Conservation (phyloP, 371 early-diverging fungal species). For the Actinomortierella wolfii region DNA sequence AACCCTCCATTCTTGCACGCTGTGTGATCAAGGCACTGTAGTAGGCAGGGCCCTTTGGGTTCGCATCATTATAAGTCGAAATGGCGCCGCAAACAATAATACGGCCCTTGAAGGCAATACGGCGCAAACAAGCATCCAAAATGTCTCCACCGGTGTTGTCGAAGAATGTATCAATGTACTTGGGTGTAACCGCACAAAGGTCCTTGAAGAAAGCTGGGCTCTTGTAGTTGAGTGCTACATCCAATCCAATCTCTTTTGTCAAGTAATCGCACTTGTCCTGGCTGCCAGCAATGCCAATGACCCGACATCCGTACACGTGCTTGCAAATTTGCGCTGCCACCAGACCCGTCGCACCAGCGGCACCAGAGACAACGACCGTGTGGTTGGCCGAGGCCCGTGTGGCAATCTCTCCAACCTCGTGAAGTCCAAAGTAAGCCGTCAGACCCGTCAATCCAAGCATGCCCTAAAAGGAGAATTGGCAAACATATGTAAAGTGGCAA, state of each 20-base stretch:
- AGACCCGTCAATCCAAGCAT: constrained; percentile 64
- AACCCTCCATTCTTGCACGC: constrained; percentile 68
- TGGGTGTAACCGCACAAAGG: constrained; percentile 57
- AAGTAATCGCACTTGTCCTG: constrained; percentile 74
- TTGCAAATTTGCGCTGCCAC: constrained; percentile 76
- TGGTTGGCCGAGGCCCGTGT: constrained; percentile 56
- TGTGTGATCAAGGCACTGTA: constrained; percentile 49
- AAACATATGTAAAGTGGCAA: background rate
- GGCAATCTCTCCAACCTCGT: constrained; percentile 48
- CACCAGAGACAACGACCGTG: constrained; percentile 67
- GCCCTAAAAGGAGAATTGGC: constrained; percentile 9
- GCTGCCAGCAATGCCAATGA: constrained; percentile 73
- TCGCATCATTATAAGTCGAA: constrained; percentile 68
- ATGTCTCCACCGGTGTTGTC: constrained; percentile 80
- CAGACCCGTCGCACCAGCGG: constrained; percentile 61
- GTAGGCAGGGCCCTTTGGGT: constrained; percentile 47
- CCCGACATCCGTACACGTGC: constrained; percentile 58
- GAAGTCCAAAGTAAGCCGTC: constrained; percentile 71
- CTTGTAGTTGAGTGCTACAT: constrained; percentile 77
- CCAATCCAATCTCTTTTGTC: constrained; percentile 61
- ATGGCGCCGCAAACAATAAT: constrained; percentile 73
- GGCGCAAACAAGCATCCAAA: constrained; percentile 63
- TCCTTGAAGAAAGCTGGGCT: constrained; percentile 47
- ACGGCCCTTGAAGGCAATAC: constrained; percentile 63
- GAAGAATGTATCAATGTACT: constrained; percentile 74